Conservation (phyloP, 164 flowering plant genomes). For the Tetrastigma voinierianum region DNA sequence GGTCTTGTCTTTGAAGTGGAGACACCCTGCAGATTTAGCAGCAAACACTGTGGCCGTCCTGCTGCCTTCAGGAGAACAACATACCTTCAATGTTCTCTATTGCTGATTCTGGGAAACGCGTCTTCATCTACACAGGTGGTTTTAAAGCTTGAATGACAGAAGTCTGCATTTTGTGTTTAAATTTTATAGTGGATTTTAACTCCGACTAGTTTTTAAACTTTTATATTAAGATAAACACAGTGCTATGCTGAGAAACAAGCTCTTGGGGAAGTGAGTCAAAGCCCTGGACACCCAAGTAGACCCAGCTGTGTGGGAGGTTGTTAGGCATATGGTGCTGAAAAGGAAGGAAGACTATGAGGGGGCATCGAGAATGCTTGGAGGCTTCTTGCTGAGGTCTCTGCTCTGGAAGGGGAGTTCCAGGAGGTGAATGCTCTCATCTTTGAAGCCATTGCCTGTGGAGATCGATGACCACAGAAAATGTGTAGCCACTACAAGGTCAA, state of each 20-base stretch:
- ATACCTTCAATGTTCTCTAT: conserved; percentile 67
- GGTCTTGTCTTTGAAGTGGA: conserved; percentile 63
- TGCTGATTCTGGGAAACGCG: conserved; percentile 53
- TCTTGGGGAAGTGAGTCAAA: conserved; percentile 61
- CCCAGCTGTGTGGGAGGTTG: conserved; percentile 77
- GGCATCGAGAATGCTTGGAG: conserved; percentile 59
- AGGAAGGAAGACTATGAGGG: conserved; percentile 53
- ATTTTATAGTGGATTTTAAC: not conserved
- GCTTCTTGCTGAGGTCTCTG: conserved; percentile 55
- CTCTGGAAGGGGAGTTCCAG: conserved; percentile 45
- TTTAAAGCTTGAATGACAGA: no score
- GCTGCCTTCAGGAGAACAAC: conserved; percentile 66
- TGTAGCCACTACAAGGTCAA: no score
- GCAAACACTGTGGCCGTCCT: conserved; percentile 48
- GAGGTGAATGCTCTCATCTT: conserved; percentile 55
- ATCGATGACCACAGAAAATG: no score
- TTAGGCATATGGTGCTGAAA: conserved; percentile 73
- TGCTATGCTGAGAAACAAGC: conserved; percentile 85
- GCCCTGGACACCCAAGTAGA: conserved; percentile 72
- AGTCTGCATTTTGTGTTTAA: no score
- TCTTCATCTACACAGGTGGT: conserved; percentile 74
- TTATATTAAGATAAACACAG: no score
- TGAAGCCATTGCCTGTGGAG: conserved; percentile 38
- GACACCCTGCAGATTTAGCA: conserved; percentile 35
- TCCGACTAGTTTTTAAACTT: no score